Evolutionary conservation across 495 filamentous ascomycete species (phyloP).

Genomic region (Parathielavia appendiculata): DNA sequence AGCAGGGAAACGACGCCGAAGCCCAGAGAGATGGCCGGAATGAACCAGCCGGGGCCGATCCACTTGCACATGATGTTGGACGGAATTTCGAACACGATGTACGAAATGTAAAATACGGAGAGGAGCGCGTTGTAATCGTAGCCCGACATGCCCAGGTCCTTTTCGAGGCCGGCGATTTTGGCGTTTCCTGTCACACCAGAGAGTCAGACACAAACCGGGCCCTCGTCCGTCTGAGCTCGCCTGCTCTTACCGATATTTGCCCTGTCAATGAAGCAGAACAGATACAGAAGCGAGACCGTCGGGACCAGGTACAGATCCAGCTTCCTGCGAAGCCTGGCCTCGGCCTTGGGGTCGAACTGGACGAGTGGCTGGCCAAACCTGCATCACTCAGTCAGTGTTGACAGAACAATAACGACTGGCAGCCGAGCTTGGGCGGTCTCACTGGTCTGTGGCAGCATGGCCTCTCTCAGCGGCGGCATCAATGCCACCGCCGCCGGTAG

Average conservation of each 20-base stretch:
- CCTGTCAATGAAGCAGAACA: conserved; percentile 61
- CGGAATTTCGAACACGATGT: conserved; percentile 63
- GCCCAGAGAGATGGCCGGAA: conserved; percentile 50
- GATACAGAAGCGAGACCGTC: conserved; percentile 51
- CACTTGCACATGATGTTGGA: conserved; percentile 61
- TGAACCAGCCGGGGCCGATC: conserved; percentile 59
- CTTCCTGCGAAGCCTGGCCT: conserved; percentile 50
- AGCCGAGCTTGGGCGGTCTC: conserved; percentile 17
- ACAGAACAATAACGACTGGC: background rate
- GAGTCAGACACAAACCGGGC: background rate
- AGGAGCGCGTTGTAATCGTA: conserved; percentile 67
- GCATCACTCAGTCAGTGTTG: conserved; percentile 5
- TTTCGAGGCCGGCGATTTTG: conserved; percentile 54
- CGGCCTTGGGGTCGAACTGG: conserved; percentile 54
- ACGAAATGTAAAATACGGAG: conserved; percentile 62
- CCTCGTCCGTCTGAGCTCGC: too few species aligned
- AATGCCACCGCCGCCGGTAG: conserved; percentile 20
- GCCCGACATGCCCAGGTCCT: conserved; percentile 56
- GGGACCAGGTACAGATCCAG: conserved; percentile 52
- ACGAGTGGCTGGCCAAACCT: conserved; percentile 53
- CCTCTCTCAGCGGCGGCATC: conserved; percentile 51
- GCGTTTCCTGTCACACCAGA: conserved; percentile 38
- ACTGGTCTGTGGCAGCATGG: conserved; percentile 57
- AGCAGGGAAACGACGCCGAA: conserved; percentile 41
- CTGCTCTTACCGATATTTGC: conserved; percentile 53